Base-by-base conservation (phyloP, 495 filamentous ascomycete species). In the Aspergillus indologenus region DNA sequence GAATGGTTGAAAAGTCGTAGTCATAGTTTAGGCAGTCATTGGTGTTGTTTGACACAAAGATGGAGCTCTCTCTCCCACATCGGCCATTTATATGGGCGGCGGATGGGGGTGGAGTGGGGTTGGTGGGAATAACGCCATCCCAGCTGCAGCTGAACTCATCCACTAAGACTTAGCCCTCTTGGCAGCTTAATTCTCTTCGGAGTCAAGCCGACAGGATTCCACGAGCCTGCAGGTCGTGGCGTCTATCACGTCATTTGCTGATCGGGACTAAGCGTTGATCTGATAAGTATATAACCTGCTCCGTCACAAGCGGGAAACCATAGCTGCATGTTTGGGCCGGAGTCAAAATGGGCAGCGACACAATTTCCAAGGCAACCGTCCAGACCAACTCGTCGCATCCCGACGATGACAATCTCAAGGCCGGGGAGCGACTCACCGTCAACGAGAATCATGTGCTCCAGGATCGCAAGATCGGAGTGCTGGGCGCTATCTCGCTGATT, bases 401-500 rank as follows among this genome's bases (percentile, higher is more conserved):
- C 45, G 45, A 47, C 9, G 45, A 47, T n/a, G 45, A 47, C n/a
- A n/a, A 51, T 20, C 31, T 49, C 18, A 58, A 58, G 20, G 34
- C 18, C 11, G 20, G 26, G 22, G 56, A 53, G n/a, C 24, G 31
- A 21, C 18, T 59, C 23, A 45, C 43, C 0, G 49, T 66, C 23
- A 52, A 63, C 15, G 67, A 69, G 19, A 22, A 56, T 7, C 45
- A 69, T 58, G 65, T 69, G 11, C 45, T 69, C 15, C 67, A 69
- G 53, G 67, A 65, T 1, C 60, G 67, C 43, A 59, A 53, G 26
- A 69, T 69, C 51, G 67, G 67, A 2, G 29, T 65, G 12, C 63
- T 61, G 11, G 67, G 67, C 2, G 64, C 67, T 5, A 62, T 69
- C 21, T 69, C 67, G 0, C 55, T 69, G 4, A 64, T 69, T 19